Evolutionary conservation across 208 protist species (phyloP).

Genomic region (Lotmaria passim): DNA sequence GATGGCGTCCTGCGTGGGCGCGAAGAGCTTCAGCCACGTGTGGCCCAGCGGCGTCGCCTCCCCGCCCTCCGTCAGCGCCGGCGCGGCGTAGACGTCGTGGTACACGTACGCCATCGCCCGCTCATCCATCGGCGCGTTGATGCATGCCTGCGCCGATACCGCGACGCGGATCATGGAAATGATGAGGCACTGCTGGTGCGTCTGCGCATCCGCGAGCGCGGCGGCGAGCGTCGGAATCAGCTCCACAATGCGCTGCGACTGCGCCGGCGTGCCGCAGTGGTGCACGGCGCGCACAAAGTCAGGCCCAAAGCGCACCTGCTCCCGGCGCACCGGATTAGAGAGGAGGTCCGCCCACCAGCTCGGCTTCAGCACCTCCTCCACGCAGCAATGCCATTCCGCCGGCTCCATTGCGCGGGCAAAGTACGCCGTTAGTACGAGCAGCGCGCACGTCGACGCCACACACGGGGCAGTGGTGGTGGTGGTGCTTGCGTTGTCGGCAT

Average conservation of each 20-base stretch:
- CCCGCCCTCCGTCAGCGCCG: constrained; percentile 76
- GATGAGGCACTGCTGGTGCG: constrained; percentile 81
- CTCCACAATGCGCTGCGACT: constrained; percentile 34
- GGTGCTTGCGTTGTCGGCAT: background rate
- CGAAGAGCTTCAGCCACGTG: constrained; percentile 63
- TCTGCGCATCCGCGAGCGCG: constrained; percentile 30
- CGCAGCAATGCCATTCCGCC: constrained; percentile 36
- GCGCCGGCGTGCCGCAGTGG: constrained; percentile 19
- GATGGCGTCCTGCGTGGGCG: constrained; percentile 38
- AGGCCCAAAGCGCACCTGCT: constrained; percentile 43
- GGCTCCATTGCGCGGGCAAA: constrained; percentile 31
- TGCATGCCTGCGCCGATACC: constrained; percentile 8
- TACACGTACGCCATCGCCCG: constrained; percentile 64
- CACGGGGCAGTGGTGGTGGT: constrained; percentile 2
- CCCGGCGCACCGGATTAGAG: constrained; percentile 24
- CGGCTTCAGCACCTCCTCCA: constrained; percentile 38
- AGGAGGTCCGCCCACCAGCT: constrained; percentile 29
- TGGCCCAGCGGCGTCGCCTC: constrained; percentile 71
- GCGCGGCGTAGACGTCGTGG: constrained; percentile 56
- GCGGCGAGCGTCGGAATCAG: constrained; percentile 30
- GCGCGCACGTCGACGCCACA: constrained; percentile 19
- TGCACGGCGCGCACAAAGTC: constrained; percentile 51
- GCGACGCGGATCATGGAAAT: constrained; percentile 46
- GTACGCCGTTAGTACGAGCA: constrained; percentile 38
- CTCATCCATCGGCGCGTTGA: constrained; percentile 1